A percentile compares a stretch with the other conserved stretches of the same genome.
Conservation (phyloP, 805 yeast genomes). For the Metschnikowia picachoensis region DNA sequence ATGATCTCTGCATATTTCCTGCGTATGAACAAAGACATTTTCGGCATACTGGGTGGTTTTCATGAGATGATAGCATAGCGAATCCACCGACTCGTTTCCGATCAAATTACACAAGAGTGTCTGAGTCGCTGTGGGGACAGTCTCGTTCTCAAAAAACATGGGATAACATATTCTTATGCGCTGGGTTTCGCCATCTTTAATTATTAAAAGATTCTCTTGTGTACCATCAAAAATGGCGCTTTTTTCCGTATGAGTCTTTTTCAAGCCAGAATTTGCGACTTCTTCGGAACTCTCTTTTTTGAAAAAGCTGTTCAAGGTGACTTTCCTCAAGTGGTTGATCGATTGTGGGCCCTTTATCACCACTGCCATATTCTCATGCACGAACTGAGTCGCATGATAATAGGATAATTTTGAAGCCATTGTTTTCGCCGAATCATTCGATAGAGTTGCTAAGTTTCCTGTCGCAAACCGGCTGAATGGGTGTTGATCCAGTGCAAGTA, state of each 20-base stretch:
- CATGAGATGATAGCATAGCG: constrained; percentile 43
- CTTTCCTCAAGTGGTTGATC: constrained; percentile 49
- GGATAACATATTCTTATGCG: constrained; percentile 48
- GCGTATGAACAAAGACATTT: constrained; percentile 40
- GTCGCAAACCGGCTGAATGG: constrained; percentile 64
- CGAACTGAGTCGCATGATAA: constrained; percentile 42
- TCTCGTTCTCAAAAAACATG: constrained; percentile 9
- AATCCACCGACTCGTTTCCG: constrained; percentile 58
- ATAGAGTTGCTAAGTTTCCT: constrained; percentile 50
- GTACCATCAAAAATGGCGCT: neutral
- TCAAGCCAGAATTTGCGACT: neutral
- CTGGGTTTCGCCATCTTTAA: constrained; percentile 7
- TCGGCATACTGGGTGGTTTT: constrained; percentile 29
- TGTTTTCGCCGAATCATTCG: constrained; percentile 23
- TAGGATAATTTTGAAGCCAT: constrained; percentile 29
- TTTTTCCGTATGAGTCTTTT: neutral
- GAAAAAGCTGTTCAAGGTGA: constrained; percentile 39
- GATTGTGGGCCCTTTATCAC: constrained; percentile 69
- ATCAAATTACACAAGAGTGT: constrained; percentile 52
- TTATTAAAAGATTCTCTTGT: neutral
- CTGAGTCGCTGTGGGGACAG: constrained; percentile 23
- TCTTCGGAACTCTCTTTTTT: neutral
- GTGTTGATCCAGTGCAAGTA: constrained; percentile 44
- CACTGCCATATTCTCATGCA: constrained; percentile 48
- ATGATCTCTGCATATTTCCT: constrained; percentile 33